These are phyloP conservation scores for Hepatocystis sp. DNA, from an alignment of 169 alveolate species.

Conservation along the genomic window DNA sequence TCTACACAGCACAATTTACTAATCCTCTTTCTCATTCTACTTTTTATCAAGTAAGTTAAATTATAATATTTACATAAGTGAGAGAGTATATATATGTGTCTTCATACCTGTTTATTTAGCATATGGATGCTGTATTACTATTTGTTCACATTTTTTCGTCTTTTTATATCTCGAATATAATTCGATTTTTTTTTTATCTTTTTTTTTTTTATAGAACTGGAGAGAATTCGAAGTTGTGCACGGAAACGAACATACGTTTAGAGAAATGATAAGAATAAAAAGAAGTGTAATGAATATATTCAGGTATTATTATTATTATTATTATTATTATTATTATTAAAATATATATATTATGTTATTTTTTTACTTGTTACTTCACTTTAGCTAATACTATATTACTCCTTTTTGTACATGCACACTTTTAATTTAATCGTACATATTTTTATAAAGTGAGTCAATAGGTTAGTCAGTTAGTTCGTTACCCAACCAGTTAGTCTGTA, in stretches of 20 bases:
- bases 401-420: too few species aligned
- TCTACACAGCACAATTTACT: slow-evolving; percentile 87
- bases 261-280: slow-evolving; percentile 87
- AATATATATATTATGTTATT: too few species aligned
- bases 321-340: too few species aligned
- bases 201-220: slow-evolving; percentile 86
- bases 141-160: neutral
- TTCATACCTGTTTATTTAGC: neutral
- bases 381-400: too few species aligned
- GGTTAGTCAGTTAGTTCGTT: too few species aligned
- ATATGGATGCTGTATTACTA: neutral
- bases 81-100: too few species aligned
- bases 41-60: slow-evolving; percentile 69
- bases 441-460: too few species aligned
- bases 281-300: slow-evolving; percentile 57
- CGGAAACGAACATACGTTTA: slow-evolving; percentile 91
- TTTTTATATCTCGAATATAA: neutral
- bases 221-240: slow-evolving; percentile 91
- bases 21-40: slow-evolving; percentile 79
- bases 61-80: neutral
- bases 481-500: too few species aligned
- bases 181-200: neutral
- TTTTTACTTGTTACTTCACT: neutral
- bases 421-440: too few species aligned
- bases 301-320: slow-evolving; percentile 14